These are phyloP conservation scores for Meripilus lineatus DNA, from an alignment of 1,284 basidiomycete species.

Conservation along the genomic window DNA sequence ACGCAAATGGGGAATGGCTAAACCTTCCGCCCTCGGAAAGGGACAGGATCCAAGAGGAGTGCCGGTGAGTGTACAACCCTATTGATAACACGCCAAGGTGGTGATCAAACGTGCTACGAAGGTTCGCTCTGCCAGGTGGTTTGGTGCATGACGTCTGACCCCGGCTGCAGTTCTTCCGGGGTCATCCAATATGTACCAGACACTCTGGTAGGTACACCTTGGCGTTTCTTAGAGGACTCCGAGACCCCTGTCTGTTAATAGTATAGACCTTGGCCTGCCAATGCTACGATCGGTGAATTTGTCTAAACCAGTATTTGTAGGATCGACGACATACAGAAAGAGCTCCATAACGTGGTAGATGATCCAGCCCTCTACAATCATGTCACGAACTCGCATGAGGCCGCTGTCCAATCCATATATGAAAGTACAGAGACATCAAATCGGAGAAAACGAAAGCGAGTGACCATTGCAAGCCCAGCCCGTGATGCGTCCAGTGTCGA, in stretches of 20 bases:
- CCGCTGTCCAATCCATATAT: constrained; percentile 40
- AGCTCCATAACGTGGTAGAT: constrained; percentile 44
- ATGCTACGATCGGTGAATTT: background rate
- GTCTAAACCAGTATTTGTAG: constrained; percentile 30
- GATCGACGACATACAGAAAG: constrained; percentile 46
- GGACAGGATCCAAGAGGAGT: constrained; percentile 22
- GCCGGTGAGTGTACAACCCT: constrained; percentile 24
- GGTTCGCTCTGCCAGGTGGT: too few species aligned
- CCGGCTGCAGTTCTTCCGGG: too few species aligned
- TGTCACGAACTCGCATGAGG: constrained; percentile 49
- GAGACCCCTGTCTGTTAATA: background rate
- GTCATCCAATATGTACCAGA: too few species aligned
- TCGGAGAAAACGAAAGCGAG: constrained; percentile 43
- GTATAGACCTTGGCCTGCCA: background rate
- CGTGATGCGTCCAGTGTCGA: constrained; percentile 39
- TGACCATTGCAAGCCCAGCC: constrained; percentile 21
- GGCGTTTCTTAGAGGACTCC: too few species aligned
- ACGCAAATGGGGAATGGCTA: constrained; percentile 13
- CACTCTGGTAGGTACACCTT: too few species aligned
- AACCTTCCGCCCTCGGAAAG: constrained; percentile 14
- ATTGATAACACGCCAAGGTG: constrained; percentile 1
- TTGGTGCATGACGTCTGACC: too few species aligned
- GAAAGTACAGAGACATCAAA: constrained; percentile 35
- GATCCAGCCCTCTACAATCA: constrained; percentile 55
- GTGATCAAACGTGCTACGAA: too few species aligned